Percentiles rank a stretch among this genome's conserved stretches.
These are phyloP conservation scores for Pseudogymnoascus sp. DNA, from an alignment of 2,329 filamentous ascomycete species.

Conservation along the genomic window DNA sequence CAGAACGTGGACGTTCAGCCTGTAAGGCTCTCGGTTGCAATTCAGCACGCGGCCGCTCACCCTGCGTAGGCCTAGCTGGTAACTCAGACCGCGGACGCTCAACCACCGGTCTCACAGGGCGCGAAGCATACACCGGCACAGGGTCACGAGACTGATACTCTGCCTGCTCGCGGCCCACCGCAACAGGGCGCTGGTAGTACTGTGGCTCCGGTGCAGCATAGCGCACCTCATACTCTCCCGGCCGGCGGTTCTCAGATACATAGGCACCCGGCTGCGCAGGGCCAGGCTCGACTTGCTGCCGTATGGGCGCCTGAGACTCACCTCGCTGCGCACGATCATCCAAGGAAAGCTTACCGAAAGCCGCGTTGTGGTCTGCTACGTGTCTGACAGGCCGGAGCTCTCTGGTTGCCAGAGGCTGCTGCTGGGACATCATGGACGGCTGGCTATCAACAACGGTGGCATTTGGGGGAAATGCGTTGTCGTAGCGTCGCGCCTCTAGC, in stretches of 20 bases:
- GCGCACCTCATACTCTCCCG: not conserved
- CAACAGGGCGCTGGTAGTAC: not conserved
- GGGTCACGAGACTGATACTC: not conserved
- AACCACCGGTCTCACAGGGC: not conserved
- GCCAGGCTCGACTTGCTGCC: not conserved
- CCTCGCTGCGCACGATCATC: not conserved
- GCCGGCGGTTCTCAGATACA: not conserved
- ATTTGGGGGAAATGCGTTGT: not conserved
- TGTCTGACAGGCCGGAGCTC: not conserved
- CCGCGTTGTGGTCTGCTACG: not conserved
- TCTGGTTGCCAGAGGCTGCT: not conserved
- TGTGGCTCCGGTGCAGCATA: not conserved
- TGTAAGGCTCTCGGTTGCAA: not conserved
- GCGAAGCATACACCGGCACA: not conserved
- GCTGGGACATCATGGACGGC: not conserved
- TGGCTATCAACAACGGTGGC: not conserved
- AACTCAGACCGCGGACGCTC: not conserved
- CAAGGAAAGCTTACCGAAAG: not conserved
- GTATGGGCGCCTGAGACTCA: not conserved
- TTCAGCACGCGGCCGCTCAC: not conserved
- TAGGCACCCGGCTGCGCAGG: not conserved
- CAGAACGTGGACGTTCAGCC: not conserved
- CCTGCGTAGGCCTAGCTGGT: not conserved
- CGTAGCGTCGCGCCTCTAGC: not conserved
- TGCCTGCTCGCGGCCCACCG: not conserved